Base-by-base conservation (phyloP, 1,284 basidiomycete genomes). In the Ceraceosorus guamensis region DNA sequence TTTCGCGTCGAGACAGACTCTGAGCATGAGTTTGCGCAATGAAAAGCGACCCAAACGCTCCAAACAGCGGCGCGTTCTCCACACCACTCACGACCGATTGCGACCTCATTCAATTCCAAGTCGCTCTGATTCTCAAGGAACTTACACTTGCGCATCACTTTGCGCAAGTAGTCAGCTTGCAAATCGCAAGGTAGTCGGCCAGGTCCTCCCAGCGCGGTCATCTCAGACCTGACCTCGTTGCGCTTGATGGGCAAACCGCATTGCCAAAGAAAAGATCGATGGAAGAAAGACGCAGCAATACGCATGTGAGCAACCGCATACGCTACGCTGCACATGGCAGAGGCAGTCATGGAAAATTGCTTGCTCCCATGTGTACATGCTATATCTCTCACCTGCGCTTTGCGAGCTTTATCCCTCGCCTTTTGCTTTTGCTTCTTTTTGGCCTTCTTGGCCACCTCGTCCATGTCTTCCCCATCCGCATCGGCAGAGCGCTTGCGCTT, bases 151-250 rank as follows among this genome's bases (percentile, higher is more conserved):
- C 65, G 63, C 32, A 60, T 44, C 44, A 53, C n/a, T 18, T 57
- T 44, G 4, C 55, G n/a, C 4, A 73, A 50, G 43, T 66, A 71
- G 62, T 73, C 71, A 35, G 70, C 70, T 44, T 73, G 71, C 60
- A 67, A 57, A 44, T 67, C 66, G 4, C 57, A 47, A 2, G 67
- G 67, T 35, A 62, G 61, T 11, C 59, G 52, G 13, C 65, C 65
- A 13, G 65, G 63, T n/a, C 62, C 60, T 1, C 57, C 46, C 13
- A 57, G 55, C 53, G 58, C 55, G 34, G 59, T 54, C n/a, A 59
- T 50, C 14, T 61, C 18, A 13, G n/a, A 16, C 2, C 14, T 13
- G n/a, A 54, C 48, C 46, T 56, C 43, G 34, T 50, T 16, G 24
- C 24, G 24, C 24, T 24, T 24, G 24, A 24, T 24, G 24, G 24